Evolutionary conservation across 1,139 yeast genomes (phyloP), one percentile per base, ranked within the genome.

Genomic region (Blastobotrys indianensis): DNA sequence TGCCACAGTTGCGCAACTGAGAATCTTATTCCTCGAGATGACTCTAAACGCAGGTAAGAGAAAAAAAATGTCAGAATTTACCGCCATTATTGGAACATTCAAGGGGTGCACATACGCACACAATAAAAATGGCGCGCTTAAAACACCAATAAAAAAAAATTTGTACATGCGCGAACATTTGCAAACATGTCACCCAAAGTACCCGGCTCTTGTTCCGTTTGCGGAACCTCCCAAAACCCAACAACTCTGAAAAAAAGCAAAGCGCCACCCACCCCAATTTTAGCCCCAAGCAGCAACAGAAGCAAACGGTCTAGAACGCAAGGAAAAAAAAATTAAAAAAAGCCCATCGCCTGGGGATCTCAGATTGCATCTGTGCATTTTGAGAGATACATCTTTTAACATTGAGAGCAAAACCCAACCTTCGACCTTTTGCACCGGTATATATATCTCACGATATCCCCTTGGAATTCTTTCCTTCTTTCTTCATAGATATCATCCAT

Each of bases 331-430:
- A 25, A 28, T 29, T 29, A 23, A 13, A 12, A 23, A 25, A 23
- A 30, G 23, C 20, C 25, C 29, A 37, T 37, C n/a, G 39, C 32
- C 38, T 7, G 39, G 39, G 25, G 39, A 37, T 25, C 30, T 37
- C 15, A 10, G 25, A 37, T 16, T 28, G 25, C 29, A 25, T 20
- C n/a, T n/a, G n/a, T n/a, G n/a, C n/a, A 20, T 20, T 20, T 4
- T 4, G 4, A 20, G 6, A 20, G 4, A 7, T 20, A 20, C 25
- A 20, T 20, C 25, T 20, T 20, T 20, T 20, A 20, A 20, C 25
- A 20, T 20, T 20, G 7, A 20, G 25, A 20, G 17, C 17, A 9
- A 12, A 20, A 20, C 25, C 25, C 25, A 20, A 20, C 25, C 25
- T 20, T 20, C 25, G 25, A 20, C 6, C 4, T 20, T 20, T 20